Base-by-base conservation (phyloP, 2,329 filamentous ascomycete species). In the Aspergillus sp. region DNA sequence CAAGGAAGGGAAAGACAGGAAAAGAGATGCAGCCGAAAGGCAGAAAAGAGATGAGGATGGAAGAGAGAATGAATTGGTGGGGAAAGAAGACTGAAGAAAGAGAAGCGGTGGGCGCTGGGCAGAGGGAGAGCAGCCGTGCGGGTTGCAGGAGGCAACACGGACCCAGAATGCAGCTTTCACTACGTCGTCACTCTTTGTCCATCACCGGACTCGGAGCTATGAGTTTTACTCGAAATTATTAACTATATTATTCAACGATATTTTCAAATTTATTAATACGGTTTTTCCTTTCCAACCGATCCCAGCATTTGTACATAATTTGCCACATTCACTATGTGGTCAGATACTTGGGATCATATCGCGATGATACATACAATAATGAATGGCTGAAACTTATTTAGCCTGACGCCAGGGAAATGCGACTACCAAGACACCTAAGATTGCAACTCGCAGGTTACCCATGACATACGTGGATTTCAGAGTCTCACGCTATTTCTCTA, bases 401-500 rank as follows among this genome's bases (percentile, higher is more conserved):
- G 41, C 55, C 64, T 51, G 61, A 66, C 64, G 61, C 64, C 65
- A 65, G 56, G 51, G 50, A 62, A 62, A 65, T 64, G 62, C 61
- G 51, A 60, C 53, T 59, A 57, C 57, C 55, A 56, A 60, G 55
- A 62, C 41, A 57, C 51, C 41, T 55, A 53, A 58, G 48, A 58
- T 26, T 52, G 43, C 43, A 49, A 39, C 22, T 49, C 47, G 41
- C 48, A 39, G n/a, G 42, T 15, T 18, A 55, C 45, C 26, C 38
- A 51, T 24, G 47, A 39, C 34, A 36, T 42, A 43, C 15, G 15
- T 17, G 17, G 15, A 18, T 11, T 24, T 34, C 45, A 12, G n/a
- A 18, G 13, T 36, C 26, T 30, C n/a, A n/a, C 7, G 6, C 24
- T 34, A n/a, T 9, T 48, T 36, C 4, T 56, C 78, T 86, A 95